Base-by-base conservation (phyloP, 495 filamentous ascomycete genomes). In the Pyrenula massariospora region DNA sequence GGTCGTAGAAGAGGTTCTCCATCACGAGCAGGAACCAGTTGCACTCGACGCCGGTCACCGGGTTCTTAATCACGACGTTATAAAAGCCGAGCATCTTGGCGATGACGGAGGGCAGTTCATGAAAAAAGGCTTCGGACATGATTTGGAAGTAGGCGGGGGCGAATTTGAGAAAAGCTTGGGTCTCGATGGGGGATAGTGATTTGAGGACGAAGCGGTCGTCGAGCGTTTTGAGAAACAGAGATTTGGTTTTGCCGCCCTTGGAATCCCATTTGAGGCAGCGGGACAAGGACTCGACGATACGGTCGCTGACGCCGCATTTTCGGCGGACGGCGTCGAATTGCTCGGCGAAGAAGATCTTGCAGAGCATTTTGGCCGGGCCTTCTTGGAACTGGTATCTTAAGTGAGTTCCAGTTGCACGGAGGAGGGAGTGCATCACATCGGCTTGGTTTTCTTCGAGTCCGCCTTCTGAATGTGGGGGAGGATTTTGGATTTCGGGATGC, bases 21-120 rank as follows among this genome's bases (percentile, higher is more conserved):
- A 97, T 99, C 23, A 97, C 79, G 42, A 97, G 73, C 23, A 99
- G 78, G 65, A 89, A 94, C 72, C 90, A 93, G 65, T 95, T 94
- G 70, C 96, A 93, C 66, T 99, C 93, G 1, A 85, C 85, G 57
- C 90, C 90, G 0, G 92, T 96, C 3, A 82, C 78, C 0, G 92
- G 88, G 63, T 97, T 97, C 70, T 93, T 95, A 72, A 99, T 96
- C 60, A 87, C 83, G 58, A 99, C 85, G 62, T 97, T 92, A 69
- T 95, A 99, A 71, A 99, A 96, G 1, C 93, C 93, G 51, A 97
- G 82, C 94, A 99, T 97, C 73, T 99, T 99, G 11, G 93, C 93
- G 62, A 99, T 97, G 15, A 95, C 94, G 10, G 91, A 93, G 1
- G 93, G 93, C 3, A 99, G 77, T 61, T 96, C 93, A 61, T 96